phyloP scores from a whole-genome alignment of 1,284 basidiomycete genomes.

The Boletus hoseneyae region DNA sequence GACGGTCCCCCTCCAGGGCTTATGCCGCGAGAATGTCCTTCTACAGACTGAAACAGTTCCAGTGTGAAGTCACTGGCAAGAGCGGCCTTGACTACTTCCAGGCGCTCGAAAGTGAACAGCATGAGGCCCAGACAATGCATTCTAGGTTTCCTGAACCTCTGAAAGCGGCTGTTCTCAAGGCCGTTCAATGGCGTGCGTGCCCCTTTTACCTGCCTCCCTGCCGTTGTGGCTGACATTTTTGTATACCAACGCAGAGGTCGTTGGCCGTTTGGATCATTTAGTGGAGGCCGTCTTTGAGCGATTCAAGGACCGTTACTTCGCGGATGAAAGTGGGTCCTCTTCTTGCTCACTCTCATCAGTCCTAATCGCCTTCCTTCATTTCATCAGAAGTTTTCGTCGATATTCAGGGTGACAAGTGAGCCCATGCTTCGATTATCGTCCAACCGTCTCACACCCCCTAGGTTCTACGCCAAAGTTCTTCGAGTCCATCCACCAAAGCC shows the following conservation, averaged over 20 bases:
- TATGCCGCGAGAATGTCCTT: constrained; percentile 92
- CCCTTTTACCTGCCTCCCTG: constrained; percentile 21
- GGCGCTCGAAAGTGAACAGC: constrained; percentile 86
- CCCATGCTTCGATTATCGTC: constrained; percentile 24
- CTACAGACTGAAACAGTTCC: constrained; percentile 90
- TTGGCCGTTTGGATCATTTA: constrained; percentile 91
- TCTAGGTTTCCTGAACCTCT: constrained; percentile 89
- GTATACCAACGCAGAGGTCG: constrained; percentile 66
- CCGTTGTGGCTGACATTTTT: constrained; percentile 15
- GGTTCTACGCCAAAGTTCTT: constrained; percentile 75
- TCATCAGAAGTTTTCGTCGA: constrained; percentile 77
- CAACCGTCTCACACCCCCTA: constrained; percentile 35
- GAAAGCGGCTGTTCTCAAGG: constrained; percentile 85
- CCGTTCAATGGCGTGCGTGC: constrained; percentile 93
- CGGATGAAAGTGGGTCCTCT: constrained; percentile 73
- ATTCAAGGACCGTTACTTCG: constrained; percentile 93
- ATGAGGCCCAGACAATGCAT: constrained; percentile 86
- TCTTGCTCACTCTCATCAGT: constrained; percentile 5
- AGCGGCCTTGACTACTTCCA: constrained; percentile 92
- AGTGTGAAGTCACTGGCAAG: constrained; percentile 94
- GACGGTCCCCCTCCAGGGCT: constrained; percentile 50
- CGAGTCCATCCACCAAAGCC: constrained; percentile 71
- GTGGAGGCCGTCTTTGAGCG: constrained; percentile 94
- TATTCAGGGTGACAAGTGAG: constrained; percentile 76
- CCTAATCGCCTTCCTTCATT: constrained; percentile 26